Conservation (phyloP, 768 basidiomycete species). For the Pulveroboletus ravenelii region DNA sequence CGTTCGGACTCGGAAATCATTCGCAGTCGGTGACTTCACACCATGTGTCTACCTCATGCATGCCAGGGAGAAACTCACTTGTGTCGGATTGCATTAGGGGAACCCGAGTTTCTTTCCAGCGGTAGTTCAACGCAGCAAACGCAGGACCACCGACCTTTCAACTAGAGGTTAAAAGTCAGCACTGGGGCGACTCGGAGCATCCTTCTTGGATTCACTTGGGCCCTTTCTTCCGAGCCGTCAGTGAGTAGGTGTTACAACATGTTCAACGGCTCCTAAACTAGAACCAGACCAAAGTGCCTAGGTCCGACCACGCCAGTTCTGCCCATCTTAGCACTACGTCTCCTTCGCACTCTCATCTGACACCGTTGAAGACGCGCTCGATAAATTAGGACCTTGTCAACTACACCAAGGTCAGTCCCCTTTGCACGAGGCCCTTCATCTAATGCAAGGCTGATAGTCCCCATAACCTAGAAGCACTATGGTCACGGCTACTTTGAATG, state of each 20-base stretch:
- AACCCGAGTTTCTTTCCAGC: neutral
- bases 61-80: neutral
- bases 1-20: neutral
- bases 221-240: neutral
- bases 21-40: neutral
- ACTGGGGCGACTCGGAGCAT: neutral
- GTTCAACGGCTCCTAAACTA: neutral
- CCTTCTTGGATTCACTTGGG: neutral
- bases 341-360: conserved; percentile 11
- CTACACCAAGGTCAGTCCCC: conserved; percentile 11
- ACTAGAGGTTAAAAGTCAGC: neutral
- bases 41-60: conserved; percentile 24
- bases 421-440: neutral
- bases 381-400: neutral
- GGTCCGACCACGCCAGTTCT: conserved; percentile 10
- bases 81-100: neutral
- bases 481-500: conserved; percentile 4
- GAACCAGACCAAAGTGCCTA: conserved; percentile 14
- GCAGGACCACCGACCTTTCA: neutral
- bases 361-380: conserved; percentile 12
- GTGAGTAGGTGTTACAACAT: conserved; percentile 8
- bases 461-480: conserved; percentile 6
- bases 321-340: conserved; percentile 1
- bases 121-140: conserved; percentile 5
- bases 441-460: conserved; percentile 2